These are phyloP conservation scores for Aureobasidium melanogenum DNA, from an alignment of 2,329 filamentous ascomycete species.

Conservation along the genomic window DNA sequence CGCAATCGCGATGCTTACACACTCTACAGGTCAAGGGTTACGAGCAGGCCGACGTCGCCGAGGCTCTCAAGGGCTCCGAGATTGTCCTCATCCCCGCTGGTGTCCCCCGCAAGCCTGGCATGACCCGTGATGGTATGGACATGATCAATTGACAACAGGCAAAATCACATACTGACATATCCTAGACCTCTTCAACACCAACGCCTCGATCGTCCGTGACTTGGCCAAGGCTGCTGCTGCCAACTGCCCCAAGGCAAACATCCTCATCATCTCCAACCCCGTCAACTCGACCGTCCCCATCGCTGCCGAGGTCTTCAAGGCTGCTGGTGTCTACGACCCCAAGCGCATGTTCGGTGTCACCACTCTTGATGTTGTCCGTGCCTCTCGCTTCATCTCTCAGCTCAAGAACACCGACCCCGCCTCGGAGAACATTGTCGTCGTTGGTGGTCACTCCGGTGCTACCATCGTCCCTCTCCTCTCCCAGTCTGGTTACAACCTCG, in stretches of 20 bases:
- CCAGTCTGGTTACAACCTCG: constrained; percentile 83
- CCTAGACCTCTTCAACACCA: constrained; percentile 97
- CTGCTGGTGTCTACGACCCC: constrained; percentile 92
- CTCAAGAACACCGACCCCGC: constrained; percentile 83
- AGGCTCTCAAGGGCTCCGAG: constrained; percentile 77
- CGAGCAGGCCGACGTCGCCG: constrained; percentile 65
- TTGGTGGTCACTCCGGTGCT: constrained; percentile 94
- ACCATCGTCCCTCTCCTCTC: constrained; percentile 98
- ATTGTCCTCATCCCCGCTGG: constrained; percentile 96
- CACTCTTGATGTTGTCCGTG: constrained; percentile 96
- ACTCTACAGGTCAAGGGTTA: constrained; percentile 71
- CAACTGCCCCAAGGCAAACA: constrained; percentile 80
- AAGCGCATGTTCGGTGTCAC: constrained; percentile 99
- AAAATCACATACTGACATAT: background rate
- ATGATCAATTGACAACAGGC: background rate
- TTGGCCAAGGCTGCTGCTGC: constrained; percentile 91
- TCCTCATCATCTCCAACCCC: constrained; percentile 97
- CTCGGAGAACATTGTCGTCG: constrained; percentile 88
- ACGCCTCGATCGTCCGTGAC: constrained; percentile 97
- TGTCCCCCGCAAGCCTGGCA: constrained; percentile 98
- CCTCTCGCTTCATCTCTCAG: constrained; percentile 94
- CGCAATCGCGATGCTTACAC: background rate
- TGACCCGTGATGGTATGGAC: constrained; percentile 79
- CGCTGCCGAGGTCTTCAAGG: constrained; percentile 93
- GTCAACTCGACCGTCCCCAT: constrained; percentile 99